These are phyloP conservation scores for Candida chauliodis DNA, from an alignment of 805 yeast genomes.

Conservation along the genomic window DNA sequence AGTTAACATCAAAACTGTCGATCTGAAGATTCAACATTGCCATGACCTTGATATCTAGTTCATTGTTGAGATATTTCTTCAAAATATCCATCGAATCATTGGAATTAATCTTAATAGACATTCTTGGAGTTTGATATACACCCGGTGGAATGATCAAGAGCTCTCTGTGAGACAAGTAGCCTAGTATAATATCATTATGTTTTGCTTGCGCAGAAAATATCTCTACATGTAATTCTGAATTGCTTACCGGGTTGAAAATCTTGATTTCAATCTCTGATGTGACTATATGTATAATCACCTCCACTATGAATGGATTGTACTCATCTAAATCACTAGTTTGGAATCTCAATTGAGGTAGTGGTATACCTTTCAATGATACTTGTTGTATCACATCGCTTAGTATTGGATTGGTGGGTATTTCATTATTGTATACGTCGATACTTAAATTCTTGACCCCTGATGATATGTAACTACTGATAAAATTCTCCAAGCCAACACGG, in stretches of 20 bases:
- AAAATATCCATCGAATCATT: conserved; percentile 50
- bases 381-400: conserved; percentile 14
- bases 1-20: conserved; percentile 36
- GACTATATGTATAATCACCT: conserved; percentile 52
- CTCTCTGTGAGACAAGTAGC: conserved; percentile 41
- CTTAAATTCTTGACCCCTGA: conserved; percentile 16
- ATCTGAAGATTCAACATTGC: conserved; percentile 41
- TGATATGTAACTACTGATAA: conserved; percentile 20
- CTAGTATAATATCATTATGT: conserved; percentile 44
- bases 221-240: conserved; percentile 40
- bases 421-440: conserved; percentile 25
- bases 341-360: conserved; percentile 18
- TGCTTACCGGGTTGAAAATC: conserved; percentile 51
- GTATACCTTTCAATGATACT: conserved; percentile 19
- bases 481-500: conserved; percentile 13
- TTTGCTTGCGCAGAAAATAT: conserved; percentile 47
- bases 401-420: conserved; percentile 13
- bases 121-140: conserved; percentile 43
- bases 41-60: conserved; percentile 43
- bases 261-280: conserved; percentile 52
- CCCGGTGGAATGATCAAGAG: conserved; percentile 51
- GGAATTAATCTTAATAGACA: conserved; percentile 45
- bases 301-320: conserved; percentile 40
- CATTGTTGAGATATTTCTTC: conserved; percentile 48
- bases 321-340: conserved; percentile 9